Evolutionary conservation across 345 rosid species (phyloP).

Genomic region (Fremontodendron californicum): DNA sequence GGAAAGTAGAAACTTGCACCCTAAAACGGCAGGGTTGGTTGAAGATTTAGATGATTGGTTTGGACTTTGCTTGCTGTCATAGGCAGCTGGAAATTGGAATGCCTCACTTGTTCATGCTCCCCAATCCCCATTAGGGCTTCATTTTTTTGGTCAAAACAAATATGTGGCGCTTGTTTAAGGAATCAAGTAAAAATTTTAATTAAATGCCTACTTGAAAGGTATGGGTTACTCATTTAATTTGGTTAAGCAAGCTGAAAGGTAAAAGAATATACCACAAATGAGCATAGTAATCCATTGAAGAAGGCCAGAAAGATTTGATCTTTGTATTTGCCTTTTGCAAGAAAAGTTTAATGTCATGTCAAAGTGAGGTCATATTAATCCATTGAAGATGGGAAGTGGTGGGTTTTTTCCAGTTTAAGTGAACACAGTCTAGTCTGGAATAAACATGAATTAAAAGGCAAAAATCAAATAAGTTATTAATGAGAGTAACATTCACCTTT

Average conservation of each 20-base stretch:
- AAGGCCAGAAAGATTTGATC: neutral
- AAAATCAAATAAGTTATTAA: conserved; percentile 18
- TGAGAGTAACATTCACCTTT: conserved; percentile 27
- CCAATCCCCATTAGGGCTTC: no score
- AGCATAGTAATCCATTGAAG: no score
- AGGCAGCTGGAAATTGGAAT: neutral
- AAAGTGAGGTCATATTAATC: conserved; percentile 1
- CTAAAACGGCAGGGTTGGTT: neutral
- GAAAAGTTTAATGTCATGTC: neutral
- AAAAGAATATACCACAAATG: conserved; percentile 5
- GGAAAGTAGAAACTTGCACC: neutral
- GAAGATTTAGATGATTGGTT: neutral
- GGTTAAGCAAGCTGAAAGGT: neutral
- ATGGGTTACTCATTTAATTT: neutral
- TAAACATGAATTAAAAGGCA: conserved; percentile 13
- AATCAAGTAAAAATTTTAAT: no score
- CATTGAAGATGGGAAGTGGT: neutral
- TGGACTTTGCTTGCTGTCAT: neutral
- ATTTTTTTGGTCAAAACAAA: no score
- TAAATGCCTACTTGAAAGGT: no score
- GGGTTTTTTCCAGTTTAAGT: conserved; percentile 5
- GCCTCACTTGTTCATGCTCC: neutral
- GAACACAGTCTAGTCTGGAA: conserved; percentile 12
- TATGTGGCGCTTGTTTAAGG: no score
- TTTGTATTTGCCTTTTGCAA: neutral